A percentile compares a stretch with the other conserved stretches of the same genome.
Conservation (phyloP, 805 yeast genomes). For the Candida multigemmis region DNA sequence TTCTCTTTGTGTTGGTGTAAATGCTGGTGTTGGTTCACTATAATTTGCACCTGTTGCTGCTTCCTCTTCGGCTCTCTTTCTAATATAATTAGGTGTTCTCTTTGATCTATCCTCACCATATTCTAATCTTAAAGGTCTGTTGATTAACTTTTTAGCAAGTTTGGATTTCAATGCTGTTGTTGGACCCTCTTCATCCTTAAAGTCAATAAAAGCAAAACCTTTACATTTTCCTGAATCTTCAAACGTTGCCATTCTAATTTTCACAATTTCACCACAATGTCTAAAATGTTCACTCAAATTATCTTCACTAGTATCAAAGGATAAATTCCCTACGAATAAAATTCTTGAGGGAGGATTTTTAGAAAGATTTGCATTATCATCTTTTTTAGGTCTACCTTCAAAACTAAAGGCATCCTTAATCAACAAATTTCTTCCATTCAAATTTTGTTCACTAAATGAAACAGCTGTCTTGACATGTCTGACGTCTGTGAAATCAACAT, state of each 20-base stretch:
- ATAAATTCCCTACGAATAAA: conserved; percentile 84
- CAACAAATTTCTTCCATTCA: conserved; percentile 79
- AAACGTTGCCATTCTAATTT: conserved; percentile 95
- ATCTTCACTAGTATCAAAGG: conserved; percentile 86
- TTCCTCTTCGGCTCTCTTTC: conserved; percentile 16
- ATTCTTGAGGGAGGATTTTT: conserved; percentile 86
- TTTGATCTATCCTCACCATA: conserved; percentile 93
- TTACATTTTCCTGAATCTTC: conserved; percentile 95
- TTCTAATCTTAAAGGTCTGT: conserved; percentile 76
- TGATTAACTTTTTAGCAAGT: conserved; percentile 53
- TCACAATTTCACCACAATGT: conserved; percentile 81
- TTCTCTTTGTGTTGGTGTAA: conserved; percentile 3
- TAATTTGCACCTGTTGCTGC: conserved; percentile 8
- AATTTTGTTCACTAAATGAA: conserved; percentile 55
- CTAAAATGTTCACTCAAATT: conserved; percentile 72
- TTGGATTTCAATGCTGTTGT: conserved; percentile 74
- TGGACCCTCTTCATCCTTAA: conserved; percentile 71
- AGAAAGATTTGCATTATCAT: conserved; percentile 31
- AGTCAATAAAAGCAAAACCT: conserved; percentile 91
- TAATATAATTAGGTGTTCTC: conserved; percentile 41
- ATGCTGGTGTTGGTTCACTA: conserved; percentile 2
- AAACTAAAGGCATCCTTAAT: conserved; percentile 75
- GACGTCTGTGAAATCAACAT: conserved; percentile 64
- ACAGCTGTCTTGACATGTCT: conserved; percentile 57
- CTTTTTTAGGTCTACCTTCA: conserved; percentile 75